Percentiles rank a stretch among this genome's conserved stretches.
phyloP scores from a whole-genome alignment of 2,329 filamentous ascomycete species.

The Calonectria multiphialidica region DNA sequence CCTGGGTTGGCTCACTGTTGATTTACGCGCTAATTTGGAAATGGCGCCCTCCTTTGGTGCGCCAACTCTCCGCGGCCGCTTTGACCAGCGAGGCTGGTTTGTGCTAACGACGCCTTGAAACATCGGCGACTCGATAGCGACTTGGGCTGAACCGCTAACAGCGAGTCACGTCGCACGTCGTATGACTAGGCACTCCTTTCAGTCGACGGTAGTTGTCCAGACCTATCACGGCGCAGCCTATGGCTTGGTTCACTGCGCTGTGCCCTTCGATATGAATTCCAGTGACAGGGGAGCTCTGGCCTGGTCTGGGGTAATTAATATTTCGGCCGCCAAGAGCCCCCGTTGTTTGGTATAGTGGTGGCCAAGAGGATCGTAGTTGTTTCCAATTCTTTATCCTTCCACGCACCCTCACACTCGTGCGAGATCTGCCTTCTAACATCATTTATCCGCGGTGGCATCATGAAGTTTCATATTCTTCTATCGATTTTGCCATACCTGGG shows the following conservation, averaged over 20 bases:
- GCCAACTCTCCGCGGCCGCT: background rate
- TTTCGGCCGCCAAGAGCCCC: background rate
- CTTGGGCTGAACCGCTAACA: background rate
- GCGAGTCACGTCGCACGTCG: background rate
- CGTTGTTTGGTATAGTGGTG: background rate
- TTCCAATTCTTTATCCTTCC: slow-evolving; percentile 4
- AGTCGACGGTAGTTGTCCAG: background rate
- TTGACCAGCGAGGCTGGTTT: background rate
- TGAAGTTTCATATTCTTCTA: slow-evolving; percentile 5
- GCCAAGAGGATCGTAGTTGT: slow-evolving; percentile 2
- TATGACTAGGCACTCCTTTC: background rate
- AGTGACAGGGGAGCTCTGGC: background rate
- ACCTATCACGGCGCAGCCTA: background rate
- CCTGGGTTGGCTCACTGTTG: background rate
- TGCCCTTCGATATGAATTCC: background rate
- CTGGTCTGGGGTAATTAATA: background rate
- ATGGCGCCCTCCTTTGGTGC: background rate
- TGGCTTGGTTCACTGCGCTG: background rate
- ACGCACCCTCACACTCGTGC: background rate
- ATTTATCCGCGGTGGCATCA: background rate
- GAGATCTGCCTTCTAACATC: background rate
- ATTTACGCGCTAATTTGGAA: background rate
- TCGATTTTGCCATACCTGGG: background rate
- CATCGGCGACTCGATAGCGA: background rate
- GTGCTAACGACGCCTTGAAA: background rate